Base-by-base conservation (phyloP, 2,329 filamentous ascomycete genomes). In the Ustulina deusta region DNA sequence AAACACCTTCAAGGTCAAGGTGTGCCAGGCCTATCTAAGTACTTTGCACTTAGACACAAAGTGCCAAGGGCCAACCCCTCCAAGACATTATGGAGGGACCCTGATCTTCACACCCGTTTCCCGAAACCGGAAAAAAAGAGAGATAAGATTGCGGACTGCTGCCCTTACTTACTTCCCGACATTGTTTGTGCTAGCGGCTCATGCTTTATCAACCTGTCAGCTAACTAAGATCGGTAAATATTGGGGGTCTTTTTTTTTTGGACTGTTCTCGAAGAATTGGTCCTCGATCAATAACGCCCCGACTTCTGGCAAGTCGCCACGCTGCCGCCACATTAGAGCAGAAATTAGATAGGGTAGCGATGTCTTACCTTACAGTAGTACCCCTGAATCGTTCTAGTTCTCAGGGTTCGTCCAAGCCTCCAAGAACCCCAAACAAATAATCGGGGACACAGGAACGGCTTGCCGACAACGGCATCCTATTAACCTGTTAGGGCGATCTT, bases 391-490 rank as follows among this genome's bases (percentile, higher is more conserved):
- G 44, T 15, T 52, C 34, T 32, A 52, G 52, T 57, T 66, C 36
- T 44, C 55, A 32, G 63, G 22, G 27, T 48, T 10, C 20, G n/a
- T 51, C 29, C 25, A 56, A 36, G 48, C 34, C 56, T 27, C 56
- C 48, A 54, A 42, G 38, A 22, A 13, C 51, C 38, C 51, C 51
- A 42, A 59, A 44, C 17, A 49, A 46, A 58, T 63, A 66, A 69
- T 51, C 29, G 46, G 66, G 51, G 38, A 58, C 29, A 38, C 42
- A 54, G 25, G n/a, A 46, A 38, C 40, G 25, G 58, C 38, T 49
- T 65, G 36, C 58, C 57, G 62, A 67, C 62, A 63, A 59, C 65
- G 65, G 65, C 55, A 44, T 55, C 40, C 38, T 56, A 15, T 46
- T 46, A 44, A 46, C 44, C 42, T 42, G 20, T 27, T 27, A 25